Evolutionary conservation across 1,139 yeast genomes (phyloP).

Genomic region (Hemisphaericaspora subhashii): DNA sequence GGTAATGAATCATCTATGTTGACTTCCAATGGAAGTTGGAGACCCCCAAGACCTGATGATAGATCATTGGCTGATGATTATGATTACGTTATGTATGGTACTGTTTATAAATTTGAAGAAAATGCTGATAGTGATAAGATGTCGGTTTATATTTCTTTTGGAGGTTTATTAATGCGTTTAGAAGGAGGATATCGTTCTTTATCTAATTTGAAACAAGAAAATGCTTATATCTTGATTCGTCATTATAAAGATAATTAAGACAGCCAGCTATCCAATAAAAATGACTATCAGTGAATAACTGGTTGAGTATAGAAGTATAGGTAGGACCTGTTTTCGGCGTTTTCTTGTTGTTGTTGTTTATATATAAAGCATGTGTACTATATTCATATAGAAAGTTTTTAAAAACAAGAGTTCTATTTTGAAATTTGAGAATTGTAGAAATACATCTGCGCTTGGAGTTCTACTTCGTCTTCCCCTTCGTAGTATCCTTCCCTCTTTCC

Average conservation of each 20-base stretch:
- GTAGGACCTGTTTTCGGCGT: background rate
- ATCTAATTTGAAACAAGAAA: constrained; percentile 89
- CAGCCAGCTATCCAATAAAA: too few relatives aligned
- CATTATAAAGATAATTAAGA: constrained; percentile 49
- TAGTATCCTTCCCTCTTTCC: background rate
- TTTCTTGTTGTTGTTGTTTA: background rate
- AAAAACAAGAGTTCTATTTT: background rate
- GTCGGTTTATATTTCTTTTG: constrained; percentile 92
- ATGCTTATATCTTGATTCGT: constrained; percentile 87
- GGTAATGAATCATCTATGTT: constrained; percentile 57
- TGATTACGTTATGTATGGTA: constrained; percentile 98
- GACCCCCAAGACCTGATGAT: constrained; percentile 85
- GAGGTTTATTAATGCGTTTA: constrained; percentile 89
- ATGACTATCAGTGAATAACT: too few relatives aligned
- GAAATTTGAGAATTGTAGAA: too few relatives aligned
- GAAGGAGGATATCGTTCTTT: constrained; percentile 94
- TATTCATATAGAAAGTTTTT: constrained; percentile 1
- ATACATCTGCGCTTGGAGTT: too few relatives aligned
- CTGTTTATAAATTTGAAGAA: constrained; percentile 96
- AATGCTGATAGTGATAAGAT: constrained; percentile 68
- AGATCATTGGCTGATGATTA: constrained; percentile 91
- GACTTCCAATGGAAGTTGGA: constrained; percentile 78
- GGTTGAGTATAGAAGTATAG: background rate
- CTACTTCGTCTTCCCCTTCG: too few relatives aligned
- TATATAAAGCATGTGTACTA: constrained; percentile 2